Conservation (phyloP, 2,329 filamentous ascomycete genomes). For the Anthostomella pinea region DNA sequence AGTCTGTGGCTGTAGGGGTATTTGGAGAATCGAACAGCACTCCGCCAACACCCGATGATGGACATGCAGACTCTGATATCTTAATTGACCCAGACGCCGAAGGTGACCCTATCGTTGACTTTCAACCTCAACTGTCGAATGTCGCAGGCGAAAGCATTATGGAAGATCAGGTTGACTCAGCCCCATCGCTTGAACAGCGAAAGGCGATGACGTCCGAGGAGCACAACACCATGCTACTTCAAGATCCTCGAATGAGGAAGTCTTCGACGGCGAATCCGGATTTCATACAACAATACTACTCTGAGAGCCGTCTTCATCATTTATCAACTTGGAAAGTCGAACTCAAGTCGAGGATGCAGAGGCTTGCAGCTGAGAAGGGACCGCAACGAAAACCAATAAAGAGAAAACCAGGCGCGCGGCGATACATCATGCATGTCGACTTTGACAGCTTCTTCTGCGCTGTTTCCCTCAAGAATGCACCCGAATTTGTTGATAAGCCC, state of each 20-base stretch:
- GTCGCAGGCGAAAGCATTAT: slow-evolving; percentile 1
- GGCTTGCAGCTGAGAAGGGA: slow-evolving; percentile 68
- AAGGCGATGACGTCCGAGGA: slow-evolving; percentile 75
- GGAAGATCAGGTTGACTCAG: slow-evolving; percentile 6
- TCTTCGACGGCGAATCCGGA: slow-evolving; percentile 90
- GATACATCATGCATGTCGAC: slow-evolving; percentile 92
- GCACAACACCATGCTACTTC: slow-evolving; percentile 81
- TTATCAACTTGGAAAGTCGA: slow-evolving; percentile 96
- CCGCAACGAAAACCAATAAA: slow-evolving; percentile 43
- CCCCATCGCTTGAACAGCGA: slow-evolving; percentile 12
- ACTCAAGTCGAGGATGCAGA: slow-evolving; percentile 84
- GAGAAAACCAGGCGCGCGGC: slow-evolving; percentile 59
- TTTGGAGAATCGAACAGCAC: slow-evolving; percentile 3
- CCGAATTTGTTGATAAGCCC: slow-evolving; percentile 74
- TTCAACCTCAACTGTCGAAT: background rate
- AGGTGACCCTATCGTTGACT: no score
- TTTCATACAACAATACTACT: slow-evolving; percentile 92
- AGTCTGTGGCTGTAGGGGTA: no score
- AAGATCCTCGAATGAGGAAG: slow-evolving; percentile 81
- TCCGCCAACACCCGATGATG: slow-evolving; percentile 4
- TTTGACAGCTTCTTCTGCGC: slow-evolving; percentile 99
- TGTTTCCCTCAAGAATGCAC: slow-evolving; percentile 75
- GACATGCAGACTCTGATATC: slow-evolving; percentile 9
- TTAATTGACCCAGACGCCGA: slow-evolving; percentile 7
- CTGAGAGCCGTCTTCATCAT: slow-evolving; percentile 91